These are phyloP conservation scores for Fusarium setosum DNA, from an alignment of 2,329 filamentous ascomycete species.

Conservation along the genomic window DNA sequence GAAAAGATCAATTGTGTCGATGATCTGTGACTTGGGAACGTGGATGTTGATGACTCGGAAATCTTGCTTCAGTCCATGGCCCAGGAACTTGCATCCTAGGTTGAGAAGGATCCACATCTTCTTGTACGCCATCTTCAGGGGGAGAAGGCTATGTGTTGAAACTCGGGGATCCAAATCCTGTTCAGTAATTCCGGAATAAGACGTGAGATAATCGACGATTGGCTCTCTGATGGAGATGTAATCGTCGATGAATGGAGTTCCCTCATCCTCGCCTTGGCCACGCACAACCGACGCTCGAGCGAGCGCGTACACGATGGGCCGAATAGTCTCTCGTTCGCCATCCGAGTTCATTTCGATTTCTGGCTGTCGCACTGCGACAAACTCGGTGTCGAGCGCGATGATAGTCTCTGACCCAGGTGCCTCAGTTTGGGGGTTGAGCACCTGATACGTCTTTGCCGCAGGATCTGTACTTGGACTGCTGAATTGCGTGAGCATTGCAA, in stretches of 20 bases:
- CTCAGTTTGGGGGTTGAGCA: conserved; percentile 70
- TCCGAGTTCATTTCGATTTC: conserved; percentile 98
- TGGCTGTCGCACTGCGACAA: conserved; percentile 90
- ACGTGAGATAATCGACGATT: conserved; percentile 94
- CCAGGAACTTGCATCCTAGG: conserved; percentile 91
- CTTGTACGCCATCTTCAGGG: conserved; percentile 94
- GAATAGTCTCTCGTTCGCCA: conserved; percentile 88
- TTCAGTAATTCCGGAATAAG: conserved; percentile 89
- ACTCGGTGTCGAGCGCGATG: conserved; percentile 94
- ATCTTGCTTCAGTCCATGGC: conserved; percentile 92
- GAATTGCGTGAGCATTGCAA: conserved; percentile 10
- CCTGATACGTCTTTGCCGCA: conserved; percentile 66
- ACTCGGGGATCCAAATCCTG: conserved; percentile 84
- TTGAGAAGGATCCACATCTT: conserved; percentile 98
- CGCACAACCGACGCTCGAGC: conserved; percentile 94
- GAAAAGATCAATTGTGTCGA: conserved; percentile 94
- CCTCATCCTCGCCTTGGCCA: conserved; percentile 81
- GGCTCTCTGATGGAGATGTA: conserved; percentile 93
- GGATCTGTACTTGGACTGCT: conserved; percentile 53
- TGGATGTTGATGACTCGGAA: conserved; percentile 99
- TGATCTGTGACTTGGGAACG: conserved; percentile 87
- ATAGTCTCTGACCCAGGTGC: conserved; percentile 77
- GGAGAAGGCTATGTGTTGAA: conserved; percentile 85
- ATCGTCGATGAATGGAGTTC: conserved; percentile 93
- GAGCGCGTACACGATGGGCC: conserved; percentile 89